Evolutionary conservation across 257 asterid genomes (phyloP).

Genomic region (Penstemon davidsonii): DNA sequence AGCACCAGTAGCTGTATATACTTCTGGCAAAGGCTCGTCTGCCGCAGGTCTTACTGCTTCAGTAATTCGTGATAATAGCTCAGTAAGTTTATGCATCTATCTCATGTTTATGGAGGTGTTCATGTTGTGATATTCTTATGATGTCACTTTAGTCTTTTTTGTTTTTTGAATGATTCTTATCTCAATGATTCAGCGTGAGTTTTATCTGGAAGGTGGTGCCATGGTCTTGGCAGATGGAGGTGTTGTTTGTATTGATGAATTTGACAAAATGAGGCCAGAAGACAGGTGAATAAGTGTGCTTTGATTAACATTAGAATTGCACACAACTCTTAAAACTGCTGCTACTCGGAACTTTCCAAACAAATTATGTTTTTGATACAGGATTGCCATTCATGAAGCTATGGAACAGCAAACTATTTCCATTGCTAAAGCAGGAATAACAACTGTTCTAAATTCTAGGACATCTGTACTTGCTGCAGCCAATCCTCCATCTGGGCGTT

Average conservation of each 20-base stretch:
- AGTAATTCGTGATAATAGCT: slow-evolving; percentile 92
- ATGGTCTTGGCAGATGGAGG: slow-evolving; percentile 99
- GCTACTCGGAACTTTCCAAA: slow-evolving; percentile 20
- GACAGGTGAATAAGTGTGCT: slow-evolving; percentile 59
- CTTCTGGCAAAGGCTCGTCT: slow-evolving; percentile 98
- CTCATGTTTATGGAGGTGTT: slow-evolving; percentile 16
- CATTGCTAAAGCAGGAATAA: slow-evolving; percentile 98
- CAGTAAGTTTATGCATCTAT: slow-evolving; percentile 53
- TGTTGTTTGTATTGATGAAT: slow-evolving; percentile 98
- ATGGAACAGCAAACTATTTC: slow-evolving; percentile 99
- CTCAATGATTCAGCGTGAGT: slow-evolving; percentile 70
- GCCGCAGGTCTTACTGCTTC: slow-evolving; percentile 99
- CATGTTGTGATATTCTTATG: not conserved
- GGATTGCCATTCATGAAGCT: slow-evolving; percentile 99
- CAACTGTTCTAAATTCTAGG: slow-evolving; percentile 98
- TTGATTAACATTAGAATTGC: slow-evolving; percentile 16
- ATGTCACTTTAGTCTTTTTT: slow-evolving; percentile 19
- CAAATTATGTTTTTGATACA: slow-evolving; percentile 34
- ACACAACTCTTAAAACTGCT: slow-evolving; percentile 14
- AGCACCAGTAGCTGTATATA: slow-evolving; percentile 94
- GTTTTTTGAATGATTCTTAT: slow-evolving; percentile 18
- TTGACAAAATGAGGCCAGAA: slow-evolving; percentile 98
- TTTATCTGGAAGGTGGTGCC: slow-evolving; percentile 99
- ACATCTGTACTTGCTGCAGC: slow-evolving; percentile 99
- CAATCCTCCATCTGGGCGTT: slow-evolving; percentile 99